Base-by-base conservation (phyloP, 2,329 filamentous ascomycete species). In the Neonectria neomacrospora region DNA sequence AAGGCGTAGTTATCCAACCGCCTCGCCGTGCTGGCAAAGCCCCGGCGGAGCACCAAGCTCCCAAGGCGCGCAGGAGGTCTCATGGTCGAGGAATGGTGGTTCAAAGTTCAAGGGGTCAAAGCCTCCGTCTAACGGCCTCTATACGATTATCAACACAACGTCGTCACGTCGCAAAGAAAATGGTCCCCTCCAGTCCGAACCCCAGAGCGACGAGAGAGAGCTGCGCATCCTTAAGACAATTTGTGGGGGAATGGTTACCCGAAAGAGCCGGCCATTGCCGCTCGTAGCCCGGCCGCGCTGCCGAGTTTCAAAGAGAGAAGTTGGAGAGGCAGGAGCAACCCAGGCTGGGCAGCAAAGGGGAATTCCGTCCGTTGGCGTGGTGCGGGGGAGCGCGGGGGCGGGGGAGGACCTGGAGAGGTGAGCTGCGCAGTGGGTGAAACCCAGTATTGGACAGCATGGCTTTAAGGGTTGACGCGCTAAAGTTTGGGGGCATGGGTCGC, bases 1-100 rank as follows among this genome's bases (percentile, higher is more conserved):
- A 89, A 88, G 71, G 82, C 86, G 77, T 88, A 88, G 47, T 76
- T 83, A 47, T 87, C 84, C 57, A 83, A 71, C 61, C 83, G 77
- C 28, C 78, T 73, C 11, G 82, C 59, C 53, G 86, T 82, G 10
- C 78, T 80, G 20, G 85, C 82, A 72, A 88, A 88, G n/a, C 77
- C 76, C 56, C 86, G 80, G 63, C 78, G 78, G 66, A 81, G 81
- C 61, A 74, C 72, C 41, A 76, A 65, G 60, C 73, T 68, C 37
- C 69, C 71, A 18, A 77, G 62, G 11, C 72, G 74, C 2, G 58
- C 22, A 42, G 65, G 61, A 61, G 67, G 45, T 67, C 70, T 72
- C 71, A 73, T 67, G 23, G 23, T 54, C 20, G 39, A 16, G 39
- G 37, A 28, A 42, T 3, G 45, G 32, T 7, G 30, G 32, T n/a